Evolutionary conservation across 257 asterid genomes (phyloP), one percentile per base, ranked within the genome.

Genomic region (Solanum gandarillasii): DNA sequence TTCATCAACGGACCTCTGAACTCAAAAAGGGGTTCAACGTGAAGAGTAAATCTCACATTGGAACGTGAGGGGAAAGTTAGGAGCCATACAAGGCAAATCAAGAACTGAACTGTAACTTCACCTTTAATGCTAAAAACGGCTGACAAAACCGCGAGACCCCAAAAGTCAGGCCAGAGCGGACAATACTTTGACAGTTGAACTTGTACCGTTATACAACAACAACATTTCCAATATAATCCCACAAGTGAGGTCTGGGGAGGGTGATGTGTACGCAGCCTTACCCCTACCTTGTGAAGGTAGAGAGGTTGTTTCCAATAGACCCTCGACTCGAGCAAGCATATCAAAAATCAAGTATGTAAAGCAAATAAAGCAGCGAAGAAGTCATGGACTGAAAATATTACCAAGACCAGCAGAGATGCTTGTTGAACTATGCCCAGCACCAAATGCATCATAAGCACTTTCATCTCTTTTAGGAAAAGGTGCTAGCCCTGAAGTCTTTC

Each of bases 341-440:
- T 20, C 4, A 55, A 55, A 55, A 55, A 20, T 55, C 25, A 55
- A 55, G 27, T 62, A 62, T 62, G 71, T 62, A 65, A 65, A 65
- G 72, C 32, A 65, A 65, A 65, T 65, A 65, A 3, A 65, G 7
- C 32, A 10, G 8, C 18, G 4, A 11, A 65, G 32, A 65, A 65
- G 32, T 11, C 72, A 9, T 4, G 39, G 43, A 31, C 3, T 18
- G 31, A 18, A 48, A 20, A 31, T 82, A 82, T 18, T 91, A 94
- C 98, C 98, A 68, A 95, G 93, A 79, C 98, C 98, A 83, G 98
- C 96, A 83, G 98, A 95, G 20, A 95, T 95, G 91, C 98, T 95
- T 2, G 98, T 95, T 32, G 96, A 95, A 90, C 98, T 94, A 78
- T 95, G 98, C 34, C 98, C 98, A n/a, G 92, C 95, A 48, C 98